Percentiles rank a stretch among this genome's conserved stretches.
Conservation (phyloP, 2,329 filamentous ascomycete genomes). For the Diaporthe velutina region DNA sequence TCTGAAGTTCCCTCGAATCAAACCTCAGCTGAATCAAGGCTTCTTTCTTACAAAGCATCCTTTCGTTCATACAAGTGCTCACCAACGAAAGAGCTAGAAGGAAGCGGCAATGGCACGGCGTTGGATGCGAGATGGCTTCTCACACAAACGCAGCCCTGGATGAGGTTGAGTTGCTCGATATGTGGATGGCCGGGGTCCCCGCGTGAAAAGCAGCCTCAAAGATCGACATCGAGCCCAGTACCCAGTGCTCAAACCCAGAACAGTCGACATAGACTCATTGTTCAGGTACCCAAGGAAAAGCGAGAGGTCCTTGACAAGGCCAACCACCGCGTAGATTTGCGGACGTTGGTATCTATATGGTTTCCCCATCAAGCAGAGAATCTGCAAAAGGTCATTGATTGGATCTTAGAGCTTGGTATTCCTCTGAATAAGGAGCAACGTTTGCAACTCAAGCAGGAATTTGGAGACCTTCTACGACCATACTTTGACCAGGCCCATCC, state of each 20-base stretch:
- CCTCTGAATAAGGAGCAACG: neutral
- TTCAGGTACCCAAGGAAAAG: neutral
- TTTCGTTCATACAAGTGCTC: neutral
- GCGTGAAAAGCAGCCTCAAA: neutral
- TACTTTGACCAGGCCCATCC: neutral
- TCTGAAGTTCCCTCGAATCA: neutral
- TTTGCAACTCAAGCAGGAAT: neutral
- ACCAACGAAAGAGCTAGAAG: neutral
- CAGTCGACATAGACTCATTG: neutral
- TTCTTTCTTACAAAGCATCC: neutral
- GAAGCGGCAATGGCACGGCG: neutral
- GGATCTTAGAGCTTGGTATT: neutral
- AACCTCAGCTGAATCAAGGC: neutral
- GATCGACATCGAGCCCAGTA: neutral
- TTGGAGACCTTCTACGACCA: neutral
- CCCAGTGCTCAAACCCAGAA: neutral
- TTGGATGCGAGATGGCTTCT: neutral
- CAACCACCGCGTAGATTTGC: neutral
- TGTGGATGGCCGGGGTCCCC: neutral
- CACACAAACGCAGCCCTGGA: neutral
- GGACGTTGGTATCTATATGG: neutral
- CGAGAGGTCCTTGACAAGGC: neutral
- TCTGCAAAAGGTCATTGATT: conserved; percentile 4
- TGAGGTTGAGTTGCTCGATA: neutral
- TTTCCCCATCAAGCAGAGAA: neutral